Evolutionary conservation across 495 filamentous ascomycete species (phyloP), one percentile per base, ranked within the genome.

Genomic region (Penicillium atrosanguineum): DNA sequence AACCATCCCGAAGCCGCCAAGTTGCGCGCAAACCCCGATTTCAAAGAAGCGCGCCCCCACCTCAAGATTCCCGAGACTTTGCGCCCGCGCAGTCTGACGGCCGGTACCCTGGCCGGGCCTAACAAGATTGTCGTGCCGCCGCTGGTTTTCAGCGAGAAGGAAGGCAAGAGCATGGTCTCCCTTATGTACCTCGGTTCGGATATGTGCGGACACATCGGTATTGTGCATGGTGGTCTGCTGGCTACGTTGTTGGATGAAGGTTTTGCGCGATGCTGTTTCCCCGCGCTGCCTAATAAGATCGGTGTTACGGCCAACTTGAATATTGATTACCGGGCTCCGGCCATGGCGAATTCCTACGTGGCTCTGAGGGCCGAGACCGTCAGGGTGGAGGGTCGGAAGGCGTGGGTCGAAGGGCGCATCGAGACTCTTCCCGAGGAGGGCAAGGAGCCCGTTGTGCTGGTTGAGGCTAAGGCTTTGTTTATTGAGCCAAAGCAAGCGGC

Each of bases 221-320:
- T 97, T 53, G 77, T 98, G 2, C 94, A 98, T 63, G 94, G 94
- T 7, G 94, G 94, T 0, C 68, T 97, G 57, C 72, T 97, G 43
- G 95, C 94, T 14, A 97, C 95, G 12, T 74, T 98, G 62, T 72
- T 97, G 42, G 94, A 98, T 61, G 94, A 98, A 70, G 90, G 90
- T 0, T 70, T 97, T 29, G 94, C 89, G 51, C 79, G 91, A 39
- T 96, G 91, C 71, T 96, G 90, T 61, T 97, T 97, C 66, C 84
- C 86, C 1, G 90, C 90, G 39, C 71, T 98, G 56, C 94, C 94
- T 31, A 91, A 90, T 60, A 88, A 90, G 64, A 80, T 97, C 25
- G 94, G 83, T 44, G 84, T 98, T 66, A 98, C 94, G 16, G 94
- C 94, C 36, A 95, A 87, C 62, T 69, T 98, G 61, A 94, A 88